Percentiles rank a stretch among this genome's conserved stretches.
These are phyloP conservation scores for Annulohypoxylon maeteangense DNA, from an alignment of 495 filamentous ascomycete genomes.

Conservation along the genomic window DNA sequence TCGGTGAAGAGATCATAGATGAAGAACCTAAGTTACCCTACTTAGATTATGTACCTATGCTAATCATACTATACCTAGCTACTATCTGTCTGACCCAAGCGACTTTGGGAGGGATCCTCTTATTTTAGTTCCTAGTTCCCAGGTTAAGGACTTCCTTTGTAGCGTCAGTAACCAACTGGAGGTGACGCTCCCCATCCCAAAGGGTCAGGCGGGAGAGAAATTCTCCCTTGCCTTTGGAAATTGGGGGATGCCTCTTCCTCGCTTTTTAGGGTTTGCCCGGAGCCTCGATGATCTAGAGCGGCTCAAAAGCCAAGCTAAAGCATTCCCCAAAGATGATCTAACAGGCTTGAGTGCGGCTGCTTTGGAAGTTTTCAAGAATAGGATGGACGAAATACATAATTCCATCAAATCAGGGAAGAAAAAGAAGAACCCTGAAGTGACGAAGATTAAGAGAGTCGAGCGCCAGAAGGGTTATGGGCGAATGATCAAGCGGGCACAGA, in stretches of 20 bases:
- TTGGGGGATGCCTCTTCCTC: conserved; percentile 67
- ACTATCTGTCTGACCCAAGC: conserved; percentile 69
- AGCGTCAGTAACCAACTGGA: conserved; percentile 66
- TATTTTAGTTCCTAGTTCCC: conserved; percentile 70
- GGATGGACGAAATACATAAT: conserved; percentile 39
- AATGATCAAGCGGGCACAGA: conserved; percentile 69
- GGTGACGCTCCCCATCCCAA: conserved; percentile 61
- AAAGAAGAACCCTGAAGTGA: conserved; percentile 50
- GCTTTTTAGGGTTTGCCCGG: conserved; percentile 68
- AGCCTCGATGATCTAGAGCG: conserved; percentile 47
- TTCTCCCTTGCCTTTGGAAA: conserved; percentile 68
- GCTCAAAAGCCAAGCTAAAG: conserved; percentile 29
- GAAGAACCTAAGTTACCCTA: too few species aligned
- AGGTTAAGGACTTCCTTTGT: conserved; percentile 68
- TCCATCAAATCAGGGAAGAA: conserved; percentile 56
- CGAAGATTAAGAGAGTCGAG: conserved; percentile 51
- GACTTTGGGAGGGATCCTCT: conserved; percentile 59
- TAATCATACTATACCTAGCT: conserved; percentile 68
- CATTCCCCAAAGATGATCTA: conserved; percentile 27
- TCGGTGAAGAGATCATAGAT: too few species aligned
- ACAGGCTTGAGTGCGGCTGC: conserved; percentile 14
- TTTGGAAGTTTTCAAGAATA: conserved; percentile 29
- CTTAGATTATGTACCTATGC: not conserved
- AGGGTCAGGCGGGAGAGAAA: conserved; percentile 53
- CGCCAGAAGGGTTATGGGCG: conserved; percentile 60